Percentiles rank a stretch among this genome's conserved stretches.
phyloP scores from a whole-genome alignment of 768 basidiomycete genomes.

The Sarcodon aspratus region DNA sequence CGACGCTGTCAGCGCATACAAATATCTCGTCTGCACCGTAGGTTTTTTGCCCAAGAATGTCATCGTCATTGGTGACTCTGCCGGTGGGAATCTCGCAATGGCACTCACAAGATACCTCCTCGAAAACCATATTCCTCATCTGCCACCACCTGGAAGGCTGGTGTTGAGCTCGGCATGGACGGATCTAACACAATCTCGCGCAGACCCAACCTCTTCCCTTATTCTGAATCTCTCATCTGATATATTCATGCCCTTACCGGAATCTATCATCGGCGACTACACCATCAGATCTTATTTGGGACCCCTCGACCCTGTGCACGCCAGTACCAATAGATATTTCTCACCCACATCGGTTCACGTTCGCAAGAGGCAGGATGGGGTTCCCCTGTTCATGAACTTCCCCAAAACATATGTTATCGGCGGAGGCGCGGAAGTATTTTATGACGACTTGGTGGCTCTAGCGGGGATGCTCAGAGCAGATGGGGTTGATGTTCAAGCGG shows the following conservation, averaged over 20 bases:
- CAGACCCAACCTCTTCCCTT: conserved; percentile 23
- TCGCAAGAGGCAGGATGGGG: not conserved
- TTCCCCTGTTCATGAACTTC: conserved; percentile 12
- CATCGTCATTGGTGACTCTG: conserved; percentile 41
- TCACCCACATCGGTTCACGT: conserved; percentile 8
- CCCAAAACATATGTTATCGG: conserved; percentile 16
- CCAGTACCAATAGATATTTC: conserved; percentile 6
- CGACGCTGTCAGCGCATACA: conserved; percentile 39
- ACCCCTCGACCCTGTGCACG: not conserved
- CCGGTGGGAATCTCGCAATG: conserved; percentile 38
- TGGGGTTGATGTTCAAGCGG: not conserved
- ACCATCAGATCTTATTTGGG: not conserved
- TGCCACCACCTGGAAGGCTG: conserved; percentile 17
- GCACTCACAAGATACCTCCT: conserved; percentile 26
- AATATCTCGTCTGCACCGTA: conserved; percentile 31
- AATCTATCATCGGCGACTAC: not conserved
- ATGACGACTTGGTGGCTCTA: conserved; percentile 16
- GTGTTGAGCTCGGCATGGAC: conserved; percentile 22
- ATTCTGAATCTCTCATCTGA: not conserved
- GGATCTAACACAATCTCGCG: not conserved
- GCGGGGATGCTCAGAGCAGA: conserved; percentile 9
- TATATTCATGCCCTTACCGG: not conserved
- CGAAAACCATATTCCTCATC: conserved; percentile 9
- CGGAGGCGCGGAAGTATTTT: conserved; percentile 17
- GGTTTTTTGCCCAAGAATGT: conserved; percentile 33